Evolutionary conservation across 2,329 filamentous ascomycete species (phyloP), one percentile per base, ranked within the genome.

Genomic region (Fusarium floridanum): DNA sequence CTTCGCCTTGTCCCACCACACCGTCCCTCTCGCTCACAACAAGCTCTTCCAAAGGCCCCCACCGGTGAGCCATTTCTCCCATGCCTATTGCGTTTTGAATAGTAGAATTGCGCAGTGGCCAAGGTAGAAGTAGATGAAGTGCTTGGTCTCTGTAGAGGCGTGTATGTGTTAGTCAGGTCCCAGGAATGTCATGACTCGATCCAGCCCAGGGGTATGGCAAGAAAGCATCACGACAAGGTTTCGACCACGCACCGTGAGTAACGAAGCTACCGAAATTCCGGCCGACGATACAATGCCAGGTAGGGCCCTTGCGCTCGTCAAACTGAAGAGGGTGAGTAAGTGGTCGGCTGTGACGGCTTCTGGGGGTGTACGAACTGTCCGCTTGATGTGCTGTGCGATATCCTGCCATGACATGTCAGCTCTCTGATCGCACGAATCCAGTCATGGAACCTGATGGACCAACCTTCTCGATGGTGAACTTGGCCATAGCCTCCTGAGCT

Each of bases 91-190:
- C 45, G 97, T 99, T 90, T 99, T 99, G 91, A 98, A 99, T 63
- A 99, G 92, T 66, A 99, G 90, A 82, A 99, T 98, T 70, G 97
- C 97, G 84, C 95, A 98, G 88, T 98, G 97, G 64, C 97, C 97
- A 70, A 99, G 93, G 87, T 99, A 99, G 88, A 99, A 99, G 88
- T 99, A 99, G 84, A 99, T 98, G 88, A 99, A 99, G 86, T 99
- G 97, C 87, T 98, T 98, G 32, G 97, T 98, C 85, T 98, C 97
- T 98, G 86, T 41, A 16, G 37, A n/a, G 20, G 48, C 29, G 24
- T 53, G 43, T 48, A 48, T 37, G 34, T 64, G 67, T 78, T 50
- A 78, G 76, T 48, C 37, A 53, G 36, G 61, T 43, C 27, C 55
- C 36, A 20, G 39, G n/a, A 27, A 48, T 43, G 45, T 20, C 20